A percentile compares a stretch with the other conserved stretches of the same genome.
Conservation (phyloP, 2,329 filamentous ascomycete genomes). For the Pseudomassariella vexata region DNA sequence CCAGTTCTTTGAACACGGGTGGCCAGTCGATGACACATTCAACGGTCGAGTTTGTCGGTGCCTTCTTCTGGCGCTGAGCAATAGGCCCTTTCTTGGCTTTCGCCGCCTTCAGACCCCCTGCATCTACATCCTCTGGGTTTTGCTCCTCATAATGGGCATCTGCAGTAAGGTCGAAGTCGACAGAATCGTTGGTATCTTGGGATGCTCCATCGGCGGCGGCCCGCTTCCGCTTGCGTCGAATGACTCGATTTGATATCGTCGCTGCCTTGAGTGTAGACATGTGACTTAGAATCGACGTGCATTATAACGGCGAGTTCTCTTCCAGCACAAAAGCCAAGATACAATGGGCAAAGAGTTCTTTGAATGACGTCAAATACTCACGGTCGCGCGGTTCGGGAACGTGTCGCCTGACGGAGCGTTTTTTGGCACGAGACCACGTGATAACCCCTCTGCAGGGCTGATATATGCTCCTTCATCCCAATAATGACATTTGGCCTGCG, state of each 20-base stretch:
- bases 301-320: no score
- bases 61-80: conserved; percentile 14
- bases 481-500: no score
- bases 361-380: no score
- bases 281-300: conserved; percentile 21
- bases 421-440: no score
- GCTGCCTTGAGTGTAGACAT: conserved; percentile 43
- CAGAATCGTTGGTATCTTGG: conserved; percentile 6
- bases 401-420: no score
- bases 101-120: conserved; percentile 2
- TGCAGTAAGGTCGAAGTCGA: conserved; percentile 1
- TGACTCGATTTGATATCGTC: conserved; percentile 34
- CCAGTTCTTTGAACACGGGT: conserved; percentile 63
- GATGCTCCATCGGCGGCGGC: conserved; percentile 16
- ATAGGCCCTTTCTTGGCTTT: conserved; percentile 4
- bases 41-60: conserved; percentile 10
- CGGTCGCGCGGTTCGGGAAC: no score
- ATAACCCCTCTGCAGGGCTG: no score
- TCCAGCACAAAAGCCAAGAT: no score
- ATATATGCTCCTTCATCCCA: no score
- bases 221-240: conserved; percentile 32
- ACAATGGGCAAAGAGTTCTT: no score
- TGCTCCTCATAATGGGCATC: background rate
- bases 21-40: conserved; percentile 59
- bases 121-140: background rate